phyloP scores from a whole-genome alignment of 1,284 basidiomycete genomes.

The Psilocybe mexicana region DNA sequence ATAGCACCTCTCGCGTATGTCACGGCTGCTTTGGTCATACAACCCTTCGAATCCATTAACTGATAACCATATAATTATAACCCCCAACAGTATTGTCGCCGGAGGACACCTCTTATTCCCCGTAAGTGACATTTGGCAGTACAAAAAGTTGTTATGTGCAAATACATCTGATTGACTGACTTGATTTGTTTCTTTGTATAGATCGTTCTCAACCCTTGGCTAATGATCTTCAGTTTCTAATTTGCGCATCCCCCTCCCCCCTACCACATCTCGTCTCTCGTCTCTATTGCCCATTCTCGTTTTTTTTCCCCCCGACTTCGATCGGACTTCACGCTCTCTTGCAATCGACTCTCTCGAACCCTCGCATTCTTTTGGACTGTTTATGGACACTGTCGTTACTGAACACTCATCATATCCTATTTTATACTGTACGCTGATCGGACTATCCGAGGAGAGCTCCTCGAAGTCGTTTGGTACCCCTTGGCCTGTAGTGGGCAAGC shows the following conservation, averaged over 20 bases:
- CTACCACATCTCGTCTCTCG: no score
- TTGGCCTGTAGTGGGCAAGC: not conserved
- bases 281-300: not conserved
- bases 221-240: constrained; percentile 71
- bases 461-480: not conserved
- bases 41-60: not conserved
- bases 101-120: constrained; percentile 72
- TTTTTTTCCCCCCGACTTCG: not conserved
- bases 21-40: constrained; percentile 10
- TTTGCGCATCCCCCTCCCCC: no score
- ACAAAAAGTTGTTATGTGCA: not conserved
- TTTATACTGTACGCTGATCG: constrained; percentile 8
- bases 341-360: not conserved
- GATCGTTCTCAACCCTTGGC: constrained; percentile 74
- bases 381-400: constrained; percentile 22
- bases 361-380: constrained; percentile 13
- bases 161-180: constrained; percentile 13
- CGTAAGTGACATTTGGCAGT: constrained; percentile 37
- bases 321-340: not conserved
- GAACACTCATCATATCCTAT: constrained; percentile 6
- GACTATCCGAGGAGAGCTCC: constrained; percentile 1
- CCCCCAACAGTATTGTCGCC: constrained; percentile 47
- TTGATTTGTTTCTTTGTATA: constrained; percentile 25
- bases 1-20: constrained; percentile 67
- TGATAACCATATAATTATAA: constrained; percentile 4